phyloP scores from a whole-genome alignment of 352 stramenopile genomes.

The Aphanomyces stellatus region DNA sequence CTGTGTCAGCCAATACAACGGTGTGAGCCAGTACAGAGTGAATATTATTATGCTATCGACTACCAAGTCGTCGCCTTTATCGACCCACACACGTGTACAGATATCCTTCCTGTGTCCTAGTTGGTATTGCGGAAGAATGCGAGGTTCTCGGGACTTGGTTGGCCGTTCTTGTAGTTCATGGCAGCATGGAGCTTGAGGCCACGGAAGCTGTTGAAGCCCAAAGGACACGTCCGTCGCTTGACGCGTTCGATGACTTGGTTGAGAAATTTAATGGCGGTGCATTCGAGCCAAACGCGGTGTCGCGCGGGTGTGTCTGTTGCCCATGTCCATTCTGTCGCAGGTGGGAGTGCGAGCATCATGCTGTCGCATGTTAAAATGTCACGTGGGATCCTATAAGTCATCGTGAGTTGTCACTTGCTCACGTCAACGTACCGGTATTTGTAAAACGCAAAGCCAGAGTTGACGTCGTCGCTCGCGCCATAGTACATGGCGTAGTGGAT shows the following conservation, averaged over 20 bases:
- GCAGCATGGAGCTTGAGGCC: background rate
- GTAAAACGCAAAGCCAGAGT: slow-evolving; percentile 15
- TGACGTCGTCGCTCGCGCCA: background rate
- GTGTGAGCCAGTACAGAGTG: too few relatives aligned
- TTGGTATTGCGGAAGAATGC: background rate
- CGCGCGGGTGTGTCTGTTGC: background rate
- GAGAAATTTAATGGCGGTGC: slow-evolving; percentile 19
- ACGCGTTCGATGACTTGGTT: slow-evolving; percentile 16
- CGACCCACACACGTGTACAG: too few relatives aligned
- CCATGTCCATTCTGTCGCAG: slow-evolving; percentile 9
- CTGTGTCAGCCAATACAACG: too few relatives aligned
- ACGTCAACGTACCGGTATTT: slow-evolving; percentile 4
- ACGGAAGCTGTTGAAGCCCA: slow-evolving; percentile 20
- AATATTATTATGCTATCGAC: too few relatives aligned
- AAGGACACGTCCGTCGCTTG: slow-evolving; percentile 14
- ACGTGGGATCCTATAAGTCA: background rate
- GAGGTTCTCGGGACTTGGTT: background rate
- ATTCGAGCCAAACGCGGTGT: slow-evolving; percentile 24
- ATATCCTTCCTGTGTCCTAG: too few relatives aligned
- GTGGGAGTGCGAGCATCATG: slow-evolving; percentile 14
- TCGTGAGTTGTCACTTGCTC: background rate
- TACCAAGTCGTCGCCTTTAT: too few relatives aligned
- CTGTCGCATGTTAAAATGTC: slow-evolving; percentile 18
- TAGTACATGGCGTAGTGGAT: slow-evolving; percentile 18
- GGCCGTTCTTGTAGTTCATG: background rate